Evolutionary conservation across 176 grass and related monocot species (phyloP), one percentile per base, ranked within the genome.

Genomic region (Musa beccarii): DNA sequence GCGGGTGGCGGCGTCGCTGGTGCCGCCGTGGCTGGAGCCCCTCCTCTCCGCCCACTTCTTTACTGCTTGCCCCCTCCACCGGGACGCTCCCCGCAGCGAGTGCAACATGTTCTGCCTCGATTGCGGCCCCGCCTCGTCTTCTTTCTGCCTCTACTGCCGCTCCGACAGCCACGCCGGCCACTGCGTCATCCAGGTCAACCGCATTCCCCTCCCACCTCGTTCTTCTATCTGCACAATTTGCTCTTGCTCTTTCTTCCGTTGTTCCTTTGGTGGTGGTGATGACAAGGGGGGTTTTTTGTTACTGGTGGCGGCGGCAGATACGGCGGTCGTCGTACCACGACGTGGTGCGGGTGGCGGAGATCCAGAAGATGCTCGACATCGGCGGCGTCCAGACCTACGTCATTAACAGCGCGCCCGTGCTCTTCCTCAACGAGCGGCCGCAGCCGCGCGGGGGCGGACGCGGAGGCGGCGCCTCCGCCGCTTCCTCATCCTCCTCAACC

Each of bases 51-150:
- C 87, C 21, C 84, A 78, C 15, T 92, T 92, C 90, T 92, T 92
- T 84, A 68, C 86, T 1, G 77, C 82, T 28, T 92, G 90, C 82
- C 74, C 28, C 23, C 74, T 76, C 3, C 90, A 92, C 80, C 76
- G 84, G 13, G 90, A 76, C 26, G 88, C 90, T 0, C 82, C 90
- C 8, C 84, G 90, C 66, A 87, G 84, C 77, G 90, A 92, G 77
- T 87, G 82, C 90, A 92, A 92, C 90, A 89, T 92, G 87, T 92
- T 89, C 84, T 92, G 90, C 84, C 71, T 92, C 75, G 90, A 92
- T 75, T 92, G 90, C 87, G 54, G 59, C 53, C 28, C 84, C 5
- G 62, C 76, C 66, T 65, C 86, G 21, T 53, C 82, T 7, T 80
- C 90, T 59, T 92, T 92, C 90, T 92, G 90, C 82, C 87, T 87